Conservation (phyloP, 2,329 filamentous ascomycete species). For the Diaporthe sp. region DNA sequence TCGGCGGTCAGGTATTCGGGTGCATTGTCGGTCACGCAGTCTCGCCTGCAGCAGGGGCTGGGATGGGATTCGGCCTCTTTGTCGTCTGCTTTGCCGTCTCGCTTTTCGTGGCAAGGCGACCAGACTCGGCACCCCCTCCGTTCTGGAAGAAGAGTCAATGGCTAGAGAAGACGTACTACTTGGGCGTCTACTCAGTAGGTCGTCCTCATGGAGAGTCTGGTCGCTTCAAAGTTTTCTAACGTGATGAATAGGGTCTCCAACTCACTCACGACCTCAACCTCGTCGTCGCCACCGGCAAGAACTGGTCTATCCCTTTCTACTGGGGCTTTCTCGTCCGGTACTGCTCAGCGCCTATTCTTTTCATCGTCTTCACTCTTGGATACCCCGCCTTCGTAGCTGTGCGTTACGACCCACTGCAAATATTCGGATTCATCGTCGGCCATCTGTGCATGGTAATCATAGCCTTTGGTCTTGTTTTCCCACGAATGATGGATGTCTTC, state of each 20-base stretch:
- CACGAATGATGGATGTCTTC: not conserved
- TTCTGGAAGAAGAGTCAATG: not conserved
- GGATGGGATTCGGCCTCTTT: not conserved
- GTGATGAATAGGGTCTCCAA: not conserved
- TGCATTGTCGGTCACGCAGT: not conserved
- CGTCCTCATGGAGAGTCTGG: too few species aligned
- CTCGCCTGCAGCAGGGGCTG: not conserved
- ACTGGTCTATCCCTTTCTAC: not conserved
- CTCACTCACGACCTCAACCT: not conserved
- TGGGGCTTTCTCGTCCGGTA: not conserved
- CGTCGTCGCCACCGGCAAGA: slow-evolving; percentile 2
- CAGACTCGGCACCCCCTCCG: not conserved
- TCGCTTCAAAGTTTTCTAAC: not conserved
- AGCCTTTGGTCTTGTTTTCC: not conserved
- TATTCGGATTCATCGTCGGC: not conserved
- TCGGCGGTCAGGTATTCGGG: not conserved
- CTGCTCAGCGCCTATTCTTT: not conserved
- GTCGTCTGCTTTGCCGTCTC: not conserved
- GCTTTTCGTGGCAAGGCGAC: not conserved
- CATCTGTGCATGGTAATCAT: not conserved
- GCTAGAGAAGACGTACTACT: not conserved
- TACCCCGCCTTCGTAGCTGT: not conserved
- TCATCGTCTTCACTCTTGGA: slow-evolving; percentile 1
- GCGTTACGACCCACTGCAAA: not conserved
- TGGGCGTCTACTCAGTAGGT: not conserved